phyloP scores from a whole-genome alignment of 257 asterid species.

The Vinca minor region DNA sequence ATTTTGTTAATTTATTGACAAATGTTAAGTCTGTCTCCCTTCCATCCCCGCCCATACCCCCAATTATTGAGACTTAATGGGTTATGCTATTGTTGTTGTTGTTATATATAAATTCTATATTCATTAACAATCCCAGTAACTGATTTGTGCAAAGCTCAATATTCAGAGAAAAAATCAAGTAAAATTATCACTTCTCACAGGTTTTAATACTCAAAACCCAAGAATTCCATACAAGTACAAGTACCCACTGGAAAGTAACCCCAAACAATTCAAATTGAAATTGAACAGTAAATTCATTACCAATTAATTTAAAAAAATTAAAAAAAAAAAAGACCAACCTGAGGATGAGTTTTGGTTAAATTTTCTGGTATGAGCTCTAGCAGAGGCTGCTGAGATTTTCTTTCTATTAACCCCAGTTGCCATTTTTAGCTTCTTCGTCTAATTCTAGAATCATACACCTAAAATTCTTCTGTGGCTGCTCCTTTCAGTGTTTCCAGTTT shows the following conservation, averaged over 20 bases:
- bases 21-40: no score
- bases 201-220: background rate
- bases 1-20: background rate
- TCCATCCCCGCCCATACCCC: no score
- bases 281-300: background rate
- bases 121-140: background rate
- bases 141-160: background rate
- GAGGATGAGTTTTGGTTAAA: constrained; percentile 34
- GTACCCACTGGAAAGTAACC: background rate
- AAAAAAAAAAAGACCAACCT: constrained; percentile 24
- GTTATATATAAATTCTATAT: background rate
- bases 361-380: constrained; percentile 72
- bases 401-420: constrained; percentile 50
- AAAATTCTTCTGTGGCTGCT: no score
- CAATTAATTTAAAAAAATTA: no score
- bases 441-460: no score
- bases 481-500: no score
- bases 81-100: no score
- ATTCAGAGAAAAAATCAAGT: background rate
- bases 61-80: no score
- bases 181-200: background rate
- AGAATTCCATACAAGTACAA: background rate
- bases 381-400: constrained; percentile 77
- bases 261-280: background rate
- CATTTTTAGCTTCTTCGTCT: constrained; percentile 23